These are phyloP conservation scores for Onygenales sp. DNA, from an alignment of 2,329 filamentous ascomycete genomes.

Conservation along the genomic window DNA sequence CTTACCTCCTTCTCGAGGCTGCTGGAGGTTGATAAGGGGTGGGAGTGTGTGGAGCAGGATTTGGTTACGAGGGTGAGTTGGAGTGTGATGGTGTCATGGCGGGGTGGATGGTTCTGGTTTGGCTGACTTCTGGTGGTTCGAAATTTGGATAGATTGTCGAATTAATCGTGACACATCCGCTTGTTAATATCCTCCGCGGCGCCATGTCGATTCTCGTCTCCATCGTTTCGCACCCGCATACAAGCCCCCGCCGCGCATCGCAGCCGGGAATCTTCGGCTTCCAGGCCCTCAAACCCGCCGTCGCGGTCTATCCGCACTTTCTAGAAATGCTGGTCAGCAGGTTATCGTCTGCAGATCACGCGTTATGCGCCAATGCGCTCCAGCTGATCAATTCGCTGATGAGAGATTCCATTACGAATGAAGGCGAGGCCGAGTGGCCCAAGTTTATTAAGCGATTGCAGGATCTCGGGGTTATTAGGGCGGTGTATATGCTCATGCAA, in stretches of 20 bases:
- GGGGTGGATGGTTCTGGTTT: background rate
- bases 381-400: slow-evolving; percentile 94
- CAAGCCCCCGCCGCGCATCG: slow-evolving; percentile 38
- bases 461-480: slow-evolving; percentile 84
- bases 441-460: slow-evolving; percentile 91
- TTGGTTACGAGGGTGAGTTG: slow-evolving; percentile 49
- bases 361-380: slow-evolving; percentile 86
- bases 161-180: slow-evolving; percentile 84
- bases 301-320: slow-evolving; percentile 86
- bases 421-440: slow-evolving; percentile 76
- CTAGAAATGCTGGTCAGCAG: slow-evolving; percentile 88
- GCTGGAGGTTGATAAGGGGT: slow-evolving; percentile 94
- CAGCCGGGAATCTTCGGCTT: slow-evolving; percentile 69
- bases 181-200: slow-evolving; percentile 94
- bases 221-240: slow-evolving; percentile 76
- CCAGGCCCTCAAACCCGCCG: slow-evolving; percentile 79
- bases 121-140: slow-evolving; percentile 1
- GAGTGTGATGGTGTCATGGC: background rate
- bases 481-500: slow-evolving; percentile 89
- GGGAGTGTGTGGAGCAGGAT: slow-evolving; percentile 57
- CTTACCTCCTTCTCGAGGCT: slow-evolving; percentile 79
- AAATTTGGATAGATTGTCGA: slow-evolving; percentile 58
- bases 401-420: slow-evolving; percentile 75
- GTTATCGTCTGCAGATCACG: slow-evolving; percentile 87
- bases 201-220: slow-evolving; percentile 95